Percentiles rank a stretch among this genome's conserved stretches.
phyloP scores from a whole-genome alignment of 2,329 filamentous ascomycete species.

The Thielaviopsis euricoi region DNA sequence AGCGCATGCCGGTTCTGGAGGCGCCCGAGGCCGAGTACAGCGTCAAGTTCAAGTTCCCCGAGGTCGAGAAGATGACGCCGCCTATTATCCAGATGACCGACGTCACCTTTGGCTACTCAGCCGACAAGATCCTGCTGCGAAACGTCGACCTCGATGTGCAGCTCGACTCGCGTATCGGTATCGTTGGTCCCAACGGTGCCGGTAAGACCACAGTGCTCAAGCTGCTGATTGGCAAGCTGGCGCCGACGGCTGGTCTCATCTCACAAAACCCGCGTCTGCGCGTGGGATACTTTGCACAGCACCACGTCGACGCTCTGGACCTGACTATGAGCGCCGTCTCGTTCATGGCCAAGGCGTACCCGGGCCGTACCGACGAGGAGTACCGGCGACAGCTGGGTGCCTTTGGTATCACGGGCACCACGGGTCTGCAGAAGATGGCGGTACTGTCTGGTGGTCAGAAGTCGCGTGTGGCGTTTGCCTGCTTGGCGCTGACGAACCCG shows the following conservation, averaged over 20 bases:
- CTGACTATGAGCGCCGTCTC: slow-evolving; percentile 76
- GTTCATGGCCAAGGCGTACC: slow-evolving; percentile 90
- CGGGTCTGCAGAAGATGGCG: slow-evolving; percentile 89
- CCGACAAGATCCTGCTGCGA: slow-evolving; percentile 61
- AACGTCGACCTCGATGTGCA: slow-evolving; percentile 94
- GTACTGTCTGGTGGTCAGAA: slow-evolving; percentile 94
- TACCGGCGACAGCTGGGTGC: slow-evolving; percentile 91
- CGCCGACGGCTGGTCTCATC: slow-evolving; percentile 63
- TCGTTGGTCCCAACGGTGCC: slow-evolving; percentile 97
- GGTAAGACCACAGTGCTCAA: slow-evolving; percentile 98
- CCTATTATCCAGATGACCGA: slow-evolving; percentile 96
- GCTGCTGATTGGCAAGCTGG: slow-evolving; percentile 77
- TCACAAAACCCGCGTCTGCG: slow-evolving; percentile 77
- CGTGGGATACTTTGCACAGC: slow-evolving; percentile 93
- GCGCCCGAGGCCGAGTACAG: slow-evolving; percentile 86
- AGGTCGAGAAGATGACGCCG: slow-evolving; percentile 92
- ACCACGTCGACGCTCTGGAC: slow-evolving; percentile 93
- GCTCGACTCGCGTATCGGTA: slow-evolving; percentile 93
- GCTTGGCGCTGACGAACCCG: slow-evolving; percentile 78
- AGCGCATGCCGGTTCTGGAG: slow-evolving; percentile 87
- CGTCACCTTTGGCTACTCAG: slow-evolving; percentile 76
- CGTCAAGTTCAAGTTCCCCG: slow-evolving; percentile 92
- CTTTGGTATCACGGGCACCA: slow-evolving; percentile 81
- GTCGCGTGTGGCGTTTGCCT: slow-evolving; percentile 96
- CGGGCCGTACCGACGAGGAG: slow-evolving; percentile 85